Percentiles rank a stretch among this genome's conserved stretches.
These are phyloP conservation scores for Schoenoplectus tabernaemontani DNA, from an alignment of 202 grass and related monocot species.

Conservation along the genomic window DNA sequence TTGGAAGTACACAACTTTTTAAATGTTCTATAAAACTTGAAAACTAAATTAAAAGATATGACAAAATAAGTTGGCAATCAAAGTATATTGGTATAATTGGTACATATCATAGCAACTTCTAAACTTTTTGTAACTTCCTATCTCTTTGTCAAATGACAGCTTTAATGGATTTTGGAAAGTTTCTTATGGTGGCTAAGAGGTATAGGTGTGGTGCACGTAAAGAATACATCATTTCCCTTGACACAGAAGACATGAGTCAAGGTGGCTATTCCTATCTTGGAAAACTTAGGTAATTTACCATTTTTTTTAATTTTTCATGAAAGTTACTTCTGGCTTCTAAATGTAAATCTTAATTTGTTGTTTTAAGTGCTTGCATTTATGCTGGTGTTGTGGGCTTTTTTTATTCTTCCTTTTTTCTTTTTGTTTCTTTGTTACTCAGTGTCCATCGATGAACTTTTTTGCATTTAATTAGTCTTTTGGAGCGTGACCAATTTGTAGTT, in stretches of 20 bases:
- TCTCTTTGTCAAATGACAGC: conserved; percentile 27
- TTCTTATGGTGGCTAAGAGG: conserved; percentile 79
- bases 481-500: too few relatives aligned
- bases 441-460: neutral
- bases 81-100: neutral
- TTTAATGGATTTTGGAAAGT: conserved; percentile 72
- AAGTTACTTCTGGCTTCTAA: too few relatives aligned
- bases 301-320: neutral
- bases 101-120: neutral
- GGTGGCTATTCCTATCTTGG: conserved; percentile 85
- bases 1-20: neutral
- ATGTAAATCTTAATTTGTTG: neutral
- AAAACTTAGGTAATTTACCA: conserved; percentile 58
- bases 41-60: neutral
- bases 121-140: neutral
- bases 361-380: neutral
- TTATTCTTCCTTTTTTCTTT: neutral
- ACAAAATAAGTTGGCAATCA: neutral
- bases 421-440: neutral
- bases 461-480: too few relatives aligned
- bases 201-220: conserved; percentile 70
- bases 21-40: neutral
- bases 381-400: neutral
- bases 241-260: conserved; percentile 61
- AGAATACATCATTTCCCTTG: conserved; percentile 91